Percentiles rank a stretch among this genome's conserved stretches.
These are phyloP conservation scores for Colletotrichum abscissum DNA, from an alignment of 2,329 filamentous ascomycete species.

Conservation along the genomic window DNA sequence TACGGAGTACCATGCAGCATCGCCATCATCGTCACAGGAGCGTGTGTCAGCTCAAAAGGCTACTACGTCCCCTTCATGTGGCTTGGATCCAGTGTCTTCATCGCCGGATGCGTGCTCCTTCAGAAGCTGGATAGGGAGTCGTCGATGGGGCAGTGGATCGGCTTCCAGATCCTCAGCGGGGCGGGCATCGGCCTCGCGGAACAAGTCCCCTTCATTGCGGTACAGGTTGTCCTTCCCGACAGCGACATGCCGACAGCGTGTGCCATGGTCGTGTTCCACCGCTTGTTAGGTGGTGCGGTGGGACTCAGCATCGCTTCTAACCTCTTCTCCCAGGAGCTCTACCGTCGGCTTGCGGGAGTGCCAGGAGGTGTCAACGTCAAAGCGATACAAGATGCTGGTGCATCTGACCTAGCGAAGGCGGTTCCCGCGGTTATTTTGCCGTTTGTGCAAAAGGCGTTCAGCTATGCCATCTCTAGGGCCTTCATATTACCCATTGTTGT, in stretches of 20 bases:
- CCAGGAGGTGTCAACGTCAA: not conserved
- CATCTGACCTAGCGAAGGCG: not conserved
- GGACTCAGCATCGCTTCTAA: not conserved
- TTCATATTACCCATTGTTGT: not conserved
- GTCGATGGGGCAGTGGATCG: slow-evolving; percentile 13
- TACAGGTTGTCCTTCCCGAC: slow-evolving; percentile 32
- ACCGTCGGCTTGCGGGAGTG: not conserved
- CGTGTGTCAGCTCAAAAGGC: not conserved
- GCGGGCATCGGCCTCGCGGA: slow-evolving; percentile 25
- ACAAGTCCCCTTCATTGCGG: slow-evolving; percentile 33
- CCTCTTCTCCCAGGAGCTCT: slow-evolving; percentile 12
- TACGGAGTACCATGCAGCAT: not conserved
- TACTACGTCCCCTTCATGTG: not conserved
- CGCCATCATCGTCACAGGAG: not conserved
- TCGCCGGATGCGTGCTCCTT: not conserved
- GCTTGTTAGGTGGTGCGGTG: not conserved
- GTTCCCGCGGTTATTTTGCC: not conserved
- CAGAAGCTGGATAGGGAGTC: not conserved
- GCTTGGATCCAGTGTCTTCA: not conserved
- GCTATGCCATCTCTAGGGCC: not conserved
- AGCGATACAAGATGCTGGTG: not conserved
- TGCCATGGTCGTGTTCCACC: not conserved
- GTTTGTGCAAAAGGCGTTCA: not conserved
- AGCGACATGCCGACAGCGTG: not conserved
- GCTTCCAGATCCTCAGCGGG: slow-evolving; percentile 30